A percentile compares a stretch with the other conserved stretches of the same genome.
phyloP scores from a whole-genome alignment of 1,284 basidiomycete species.

The Marasmius sp. region DNA sequence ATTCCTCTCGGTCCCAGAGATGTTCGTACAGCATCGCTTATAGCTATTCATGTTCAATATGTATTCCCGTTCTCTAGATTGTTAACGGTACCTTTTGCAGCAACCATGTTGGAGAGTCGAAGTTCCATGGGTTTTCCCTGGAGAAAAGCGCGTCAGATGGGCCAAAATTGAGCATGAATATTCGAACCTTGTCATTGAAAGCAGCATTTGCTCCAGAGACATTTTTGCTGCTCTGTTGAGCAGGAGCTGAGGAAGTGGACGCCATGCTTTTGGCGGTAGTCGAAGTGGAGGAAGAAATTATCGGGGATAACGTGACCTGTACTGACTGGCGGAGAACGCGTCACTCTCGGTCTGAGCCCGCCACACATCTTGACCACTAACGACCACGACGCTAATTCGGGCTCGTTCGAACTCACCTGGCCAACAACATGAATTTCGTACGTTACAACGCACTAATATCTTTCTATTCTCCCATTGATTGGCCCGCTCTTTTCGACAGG shows the following conservation, averaged over 20 bases:
- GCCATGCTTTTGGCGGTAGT: conserved; percentile 35
- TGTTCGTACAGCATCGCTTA: conserved; percentile 96
- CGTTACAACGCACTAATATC: conserved; percentile 24
- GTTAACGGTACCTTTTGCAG: conserved; percentile 77
- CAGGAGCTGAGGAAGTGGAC: conserved; percentile 33
- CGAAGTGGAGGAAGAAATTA: conserved; percentile 10
- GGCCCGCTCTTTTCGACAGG: conserved; percentile 50
- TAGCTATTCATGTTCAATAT: conserved; percentile 56
- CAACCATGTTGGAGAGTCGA: conserved; percentile 92
- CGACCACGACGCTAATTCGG: conserved; percentile 13
- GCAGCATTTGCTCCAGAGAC: conserved; percentile 64
- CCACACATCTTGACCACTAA: conserved; percentile 9
- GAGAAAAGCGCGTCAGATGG: conserved; percentile 30
- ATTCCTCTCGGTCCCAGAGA: conserved; percentile 97
- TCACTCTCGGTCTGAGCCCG: background rate
- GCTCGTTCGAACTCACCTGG: background rate
- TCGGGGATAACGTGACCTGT: conserved; percentile 5
- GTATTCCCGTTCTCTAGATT: conserved; percentile 2
- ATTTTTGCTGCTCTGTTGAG: conserved; percentile 35
- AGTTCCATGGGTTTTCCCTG: conserved; percentile 93
- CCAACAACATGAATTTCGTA: conserved; percentile 60
- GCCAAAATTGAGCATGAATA: conserved; percentile 11
- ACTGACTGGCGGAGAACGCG: background rate
- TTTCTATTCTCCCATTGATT: conserved; percentile 15
- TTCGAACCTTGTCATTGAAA: conserved; percentile 79